These are phyloP conservation scores for Haplographium delicatum DNA, from an alignment of 495 filamentous ascomycete species.

Conservation along the genomic window DNA sequence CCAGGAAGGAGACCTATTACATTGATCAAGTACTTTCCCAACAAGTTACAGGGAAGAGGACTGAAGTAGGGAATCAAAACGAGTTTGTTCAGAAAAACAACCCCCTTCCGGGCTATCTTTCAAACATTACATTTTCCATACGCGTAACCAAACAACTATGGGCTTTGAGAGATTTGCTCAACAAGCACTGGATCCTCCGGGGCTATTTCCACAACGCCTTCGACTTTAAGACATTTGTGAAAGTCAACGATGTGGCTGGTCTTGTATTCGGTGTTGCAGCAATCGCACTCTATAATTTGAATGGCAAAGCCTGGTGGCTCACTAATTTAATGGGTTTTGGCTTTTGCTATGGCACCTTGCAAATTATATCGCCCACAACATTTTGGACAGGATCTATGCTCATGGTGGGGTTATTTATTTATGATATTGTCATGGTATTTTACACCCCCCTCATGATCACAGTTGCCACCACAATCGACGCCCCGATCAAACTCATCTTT, in stretches of 20 bases:
- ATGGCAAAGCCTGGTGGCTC: slow-evolving; percentile 68
- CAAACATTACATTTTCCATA: slow-evolving; percentile 26
- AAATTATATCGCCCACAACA: slow-evolving; percentile 85
- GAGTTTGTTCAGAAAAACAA: slow-evolving; percentile 32
- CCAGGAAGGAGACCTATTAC: slow-evolving; percentile 36
- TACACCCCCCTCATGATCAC: slow-evolving; percentile 97
- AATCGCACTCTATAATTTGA: slow-evolving; percentile 64
- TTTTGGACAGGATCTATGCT: slow-evolving; percentile 79
- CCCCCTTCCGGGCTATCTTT: slow-evolving; percentile 41
- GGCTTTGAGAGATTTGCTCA: slow-evolving; percentile 39
- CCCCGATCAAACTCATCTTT: slow-evolving; percentile 90
- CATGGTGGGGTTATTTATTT: slow-evolving; percentile 76
- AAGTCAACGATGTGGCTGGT: slow-evolving; percentile 48
- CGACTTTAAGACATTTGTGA: slow-evolving; percentile 11
- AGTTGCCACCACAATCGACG: slow-evolving; percentile 83
- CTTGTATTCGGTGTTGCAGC: slow-evolving; percentile 50
- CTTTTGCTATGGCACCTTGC: slow-evolving; percentile 76
- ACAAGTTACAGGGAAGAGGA: slow-evolving; percentile 19
- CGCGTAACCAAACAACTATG: slow-evolving; percentile 29
- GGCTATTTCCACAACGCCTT: slow-evolving; percentile 31
- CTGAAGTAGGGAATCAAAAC: slow-evolving; percentile 13
- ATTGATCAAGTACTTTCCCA: slow-evolving; percentile 32
- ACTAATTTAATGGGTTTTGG: slow-evolving; percentile 85
- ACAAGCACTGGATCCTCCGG: slow-evolving; percentile 43
- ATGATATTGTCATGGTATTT: slow-evolving; percentile 97